These are phyloP conservation scores for Adansonia madagascariensis DNA, from an alignment of 441 rosid genomes.

Conservation along the genomic window DNA sequence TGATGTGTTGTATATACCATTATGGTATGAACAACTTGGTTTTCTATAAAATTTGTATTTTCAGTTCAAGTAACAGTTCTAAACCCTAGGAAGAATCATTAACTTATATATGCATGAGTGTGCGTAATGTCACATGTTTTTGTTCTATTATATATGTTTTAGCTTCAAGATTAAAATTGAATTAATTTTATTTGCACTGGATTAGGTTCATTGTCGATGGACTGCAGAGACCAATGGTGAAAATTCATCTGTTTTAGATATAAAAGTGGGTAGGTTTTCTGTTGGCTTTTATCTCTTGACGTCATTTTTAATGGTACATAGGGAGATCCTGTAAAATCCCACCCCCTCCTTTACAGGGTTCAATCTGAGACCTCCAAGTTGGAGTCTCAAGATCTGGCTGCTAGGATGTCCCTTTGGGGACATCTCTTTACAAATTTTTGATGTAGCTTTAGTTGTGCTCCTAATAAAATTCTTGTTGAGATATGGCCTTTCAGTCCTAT, in stretches of 20 bases:
- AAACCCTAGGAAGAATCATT: background rate
- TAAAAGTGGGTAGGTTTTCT: constrained; percentile 82
- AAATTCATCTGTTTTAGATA: constrained; percentile 58
- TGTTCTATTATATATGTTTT: background rate
- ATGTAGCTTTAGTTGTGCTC: background rate
- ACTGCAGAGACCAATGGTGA: constrained; percentile 65
- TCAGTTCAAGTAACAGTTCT: constrained; percentile 1
- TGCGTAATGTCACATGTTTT: background rate
- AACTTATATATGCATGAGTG: background rate
- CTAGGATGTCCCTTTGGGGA: background rate
- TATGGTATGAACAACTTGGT: background rate
- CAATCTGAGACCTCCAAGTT: background rate
- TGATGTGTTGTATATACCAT: background rate
- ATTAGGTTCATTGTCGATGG: constrained; percentile 93
- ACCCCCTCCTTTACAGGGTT: background rate
- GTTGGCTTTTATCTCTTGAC: background rate
- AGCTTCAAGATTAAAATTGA: background rate
- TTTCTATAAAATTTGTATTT: background rate
- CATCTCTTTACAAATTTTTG: background rate
- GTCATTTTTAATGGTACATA: background rate
- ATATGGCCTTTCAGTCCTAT: background rate
- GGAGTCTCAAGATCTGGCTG: constrained; percentile 1
- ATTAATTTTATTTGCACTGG: constrained; percentile 30
- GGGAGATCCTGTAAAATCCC: background rate
- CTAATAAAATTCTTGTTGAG: background rate